phyloP scores from a whole-genome alignment of 129 eudicot genomes.

The Tagetes erecta region DNA sequence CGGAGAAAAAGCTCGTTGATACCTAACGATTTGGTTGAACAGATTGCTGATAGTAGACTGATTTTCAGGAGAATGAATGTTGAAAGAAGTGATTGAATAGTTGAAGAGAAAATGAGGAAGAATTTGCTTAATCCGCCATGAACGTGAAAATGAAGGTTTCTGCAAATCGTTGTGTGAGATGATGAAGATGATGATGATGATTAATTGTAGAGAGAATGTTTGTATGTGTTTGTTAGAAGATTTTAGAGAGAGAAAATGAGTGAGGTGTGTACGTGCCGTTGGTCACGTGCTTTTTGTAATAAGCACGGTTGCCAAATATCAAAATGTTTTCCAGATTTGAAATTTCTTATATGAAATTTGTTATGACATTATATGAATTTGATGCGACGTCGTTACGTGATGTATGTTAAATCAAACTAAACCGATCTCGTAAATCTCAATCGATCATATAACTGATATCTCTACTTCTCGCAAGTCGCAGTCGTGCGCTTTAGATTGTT shows the following conservation, averaged over 20 bases:
- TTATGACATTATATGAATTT: too few relatives aligned
- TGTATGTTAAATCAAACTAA: too few relatives aligned
- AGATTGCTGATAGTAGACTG: background rate
- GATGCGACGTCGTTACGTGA: too few relatives aligned
- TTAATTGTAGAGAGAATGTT: conserved; percentile 16
- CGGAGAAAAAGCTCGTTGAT: conserved; percentile 5
- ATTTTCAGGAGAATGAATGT: background rate
- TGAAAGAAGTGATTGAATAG: background rate
- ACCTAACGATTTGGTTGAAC: conserved; percentile 4
- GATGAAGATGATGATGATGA: background rate
- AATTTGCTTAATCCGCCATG: conserved; percentile 23
- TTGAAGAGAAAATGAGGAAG: background rate
- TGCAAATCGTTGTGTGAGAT: background rate
- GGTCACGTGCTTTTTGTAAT: conserved; percentile 34
- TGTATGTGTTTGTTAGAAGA: conserved; percentile 2
- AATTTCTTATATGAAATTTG: background rate
- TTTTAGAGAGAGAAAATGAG: conserved; percentile 28
- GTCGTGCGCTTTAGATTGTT: too few relatives aligned
- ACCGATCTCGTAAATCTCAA: too few relatives aligned
- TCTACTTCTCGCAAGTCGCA: too few relatives aligned
- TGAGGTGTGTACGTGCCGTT: conserved; percentile 32
- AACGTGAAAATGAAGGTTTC: conserved; percentile 12
- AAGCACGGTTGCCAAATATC: conserved; percentile 19
- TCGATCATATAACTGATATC: too few relatives aligned
- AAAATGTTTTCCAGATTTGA: background rate